A percentile compares a stretch with the other conserved stretches of the same genome.
phyloP scores from a whole-genome alignment of 768 basidiomycete genomes.

The Naganishia onofrii region DNA sequence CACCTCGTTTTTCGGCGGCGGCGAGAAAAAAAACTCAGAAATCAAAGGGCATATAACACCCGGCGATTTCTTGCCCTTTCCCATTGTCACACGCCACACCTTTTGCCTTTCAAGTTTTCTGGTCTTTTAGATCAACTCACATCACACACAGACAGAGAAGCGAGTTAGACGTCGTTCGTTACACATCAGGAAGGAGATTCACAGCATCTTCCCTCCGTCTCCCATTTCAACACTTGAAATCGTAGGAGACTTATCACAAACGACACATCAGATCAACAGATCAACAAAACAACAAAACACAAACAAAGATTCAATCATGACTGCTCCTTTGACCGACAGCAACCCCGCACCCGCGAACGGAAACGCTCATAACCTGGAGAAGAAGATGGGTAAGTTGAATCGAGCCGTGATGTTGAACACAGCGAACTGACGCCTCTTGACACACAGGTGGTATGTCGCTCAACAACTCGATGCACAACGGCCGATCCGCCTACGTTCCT shows the following conservation, averaged over 20 bases:
- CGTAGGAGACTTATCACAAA: constrained; percentile 2
- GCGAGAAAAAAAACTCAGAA: too few relatives aligned
- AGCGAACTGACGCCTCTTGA: constrained; percentile 7
- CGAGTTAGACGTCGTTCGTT: constrained; percentile 21
- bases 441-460: constrained; percentile 25
- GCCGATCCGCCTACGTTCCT: constrained; percentile 53
- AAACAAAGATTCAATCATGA: constrained; percentile 34
- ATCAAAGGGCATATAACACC: neutral
- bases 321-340: constrained; percentile 38
- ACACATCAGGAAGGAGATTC: constrained; percentile 18
- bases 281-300: constrained; percentile 18
- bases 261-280: constrained; percentile 19
- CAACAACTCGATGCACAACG: constrained; percentile 44
- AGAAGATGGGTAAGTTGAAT: constrained; percentile 46
- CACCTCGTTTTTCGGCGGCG: too few relatives aligned
- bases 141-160: neutral
- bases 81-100: neutral
- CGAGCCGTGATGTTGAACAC: neutral
- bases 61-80: neutral
- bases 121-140: constrained; percentile 16
- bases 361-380: constrained; percentile 43
- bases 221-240: constrained; percentile 2
- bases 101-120: constrained; percentile 1
- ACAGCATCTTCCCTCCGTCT: constrained; percentile 17
- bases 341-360: constrained; percentile 28